These are phyloP conservation scores for Sporothrix pallida DNA, from an alignment of 2,329 filamentous ascomycete genomes.

Conservation along the genomic window DNA sequence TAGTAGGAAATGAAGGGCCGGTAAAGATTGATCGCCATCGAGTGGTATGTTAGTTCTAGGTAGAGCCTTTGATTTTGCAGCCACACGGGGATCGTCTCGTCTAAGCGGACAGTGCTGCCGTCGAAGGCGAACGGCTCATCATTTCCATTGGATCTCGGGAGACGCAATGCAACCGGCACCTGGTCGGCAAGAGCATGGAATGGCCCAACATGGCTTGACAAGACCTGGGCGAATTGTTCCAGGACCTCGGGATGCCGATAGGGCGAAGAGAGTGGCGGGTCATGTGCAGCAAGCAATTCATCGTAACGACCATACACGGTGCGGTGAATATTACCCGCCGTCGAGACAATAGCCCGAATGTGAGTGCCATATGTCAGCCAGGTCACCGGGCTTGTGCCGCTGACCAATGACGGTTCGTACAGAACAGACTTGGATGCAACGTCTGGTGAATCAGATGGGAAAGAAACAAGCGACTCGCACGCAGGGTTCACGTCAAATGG, in stretches of 20 bases:
- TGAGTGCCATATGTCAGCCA: conserved; percentile 49
- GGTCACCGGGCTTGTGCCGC: conserved; percentile 38
- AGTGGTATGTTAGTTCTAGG: conserved; percentile 51
- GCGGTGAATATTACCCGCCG: conserved; percentile 43
- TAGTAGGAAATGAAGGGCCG: conserved; percentile 50
- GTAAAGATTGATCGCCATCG: conserved; percentile 47
- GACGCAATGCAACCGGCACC: conserved; percentile 21
- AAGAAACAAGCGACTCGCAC: conserved; percentile 45
- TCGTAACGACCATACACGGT: conserved; percentile 18
- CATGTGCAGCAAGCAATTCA: not conserved
- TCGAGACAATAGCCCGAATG: conserved; percentile 46
- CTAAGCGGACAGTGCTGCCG: not conserved
- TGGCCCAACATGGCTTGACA: not conserved
- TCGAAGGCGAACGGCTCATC: conserved; percentile 10
- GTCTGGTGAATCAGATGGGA: conserved; percentile 46
- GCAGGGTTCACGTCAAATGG: conserved; percentile 48
- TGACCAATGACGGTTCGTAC: not conserved
- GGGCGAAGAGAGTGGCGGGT: conserved; percentile 1
- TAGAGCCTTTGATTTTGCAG: conserved; percentile 51
- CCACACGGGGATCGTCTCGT: conserved; percentile 45
- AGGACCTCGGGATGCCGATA: conserved; percentile 23
- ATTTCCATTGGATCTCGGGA: not conserved
- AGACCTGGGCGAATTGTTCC: conserved; percentile 27
- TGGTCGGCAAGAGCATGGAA: conserved; percentile 19
- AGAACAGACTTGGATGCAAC: conserved; percentile 41